Evolutionary conservation across 2,329 filamentous ascomycete genomes (phyloP).

Genomic region (Xenoacremonium recifei): DNA sequence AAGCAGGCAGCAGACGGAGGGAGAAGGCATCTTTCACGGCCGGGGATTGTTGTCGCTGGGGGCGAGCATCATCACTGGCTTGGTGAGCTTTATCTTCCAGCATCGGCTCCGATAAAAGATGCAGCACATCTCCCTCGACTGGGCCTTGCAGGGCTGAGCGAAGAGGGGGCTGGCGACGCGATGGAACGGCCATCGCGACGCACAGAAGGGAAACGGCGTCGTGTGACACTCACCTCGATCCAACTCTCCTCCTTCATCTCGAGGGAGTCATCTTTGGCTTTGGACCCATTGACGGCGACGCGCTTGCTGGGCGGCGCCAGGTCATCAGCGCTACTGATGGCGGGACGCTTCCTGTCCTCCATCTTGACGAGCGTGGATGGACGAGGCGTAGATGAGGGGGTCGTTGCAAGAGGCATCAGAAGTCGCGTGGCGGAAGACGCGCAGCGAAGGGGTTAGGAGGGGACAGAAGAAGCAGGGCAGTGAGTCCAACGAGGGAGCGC

Average conservation of each 20-base stretch:
- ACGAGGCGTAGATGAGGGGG: conserved; percentile 66
- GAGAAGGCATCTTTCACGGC: conserved; percentile 22
- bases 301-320: conserved; percentile 87
- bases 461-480: conserved; percentile 28
- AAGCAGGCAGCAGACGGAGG: conserved; percentile 18
- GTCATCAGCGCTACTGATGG: conserved; percentile 76
- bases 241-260: conserved; percentile 60
- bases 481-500: conserved; percentile 26
- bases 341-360: conserved; percentile 98
- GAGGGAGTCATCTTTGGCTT: conserved; percentile 52
- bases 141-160: conserved; percentile 12
- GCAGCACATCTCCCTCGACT: conserved; percentile 23
- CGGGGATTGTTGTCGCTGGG: conserved; percentile 30
- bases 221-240: conserved; percentile 62
- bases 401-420: conserved; percentile 88
- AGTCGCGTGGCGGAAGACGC: conserved; percentile 34
- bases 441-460: conserved; percentile 42
- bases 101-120: conserved; percentile 27
- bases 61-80: conserved; percentile 35
- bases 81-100: conserved; percentile 35
- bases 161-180: conserved; percentile 7
- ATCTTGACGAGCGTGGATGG: conserved; percentile 88
- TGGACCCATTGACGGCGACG: conserved; percentile 80
- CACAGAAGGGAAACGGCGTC: conserved; percentile 25
- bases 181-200: conserved; percentile 11